Evolutionary conservation across 257 asterid genomes (phyloP).

Genomic region (Plantago elongata): DNA sequence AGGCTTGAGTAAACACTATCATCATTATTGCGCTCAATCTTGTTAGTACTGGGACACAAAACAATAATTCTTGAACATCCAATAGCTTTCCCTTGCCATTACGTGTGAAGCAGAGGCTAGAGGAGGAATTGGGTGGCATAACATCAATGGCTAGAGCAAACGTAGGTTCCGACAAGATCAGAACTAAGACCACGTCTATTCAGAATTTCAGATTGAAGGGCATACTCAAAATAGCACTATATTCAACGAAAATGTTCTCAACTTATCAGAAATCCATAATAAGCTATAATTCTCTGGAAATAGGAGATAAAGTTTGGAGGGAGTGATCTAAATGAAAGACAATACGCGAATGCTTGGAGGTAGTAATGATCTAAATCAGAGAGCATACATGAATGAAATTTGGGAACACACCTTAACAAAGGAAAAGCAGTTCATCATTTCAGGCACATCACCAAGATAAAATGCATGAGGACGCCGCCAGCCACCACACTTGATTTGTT

Average conservation of each 20-base stretch:
- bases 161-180: neutral
- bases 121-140: neutral
- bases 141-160: neutral
- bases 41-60: neutral
- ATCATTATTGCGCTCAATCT: slow-evolving; percentile 12
- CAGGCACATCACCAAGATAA: slow-evolving; percentile 73
- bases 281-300: slow-evolving; percentile 5
- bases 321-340: neutral
- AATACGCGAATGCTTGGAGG: neutral
- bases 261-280: slow-evolving; percentile 5
- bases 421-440: slow-evolving; percentile 78
- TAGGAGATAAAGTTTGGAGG: neutral
- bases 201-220: slow-evolving; percentile 1
- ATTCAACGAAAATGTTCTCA: slow-evolving; percentile 3
- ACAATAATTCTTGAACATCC: slow-evolving; percentile 9
- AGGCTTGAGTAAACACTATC: slow-evolving; percentile 7
- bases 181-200: neutral
- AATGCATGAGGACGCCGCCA: slow-evolving; percentile 98
- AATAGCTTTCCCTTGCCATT: slow-evolving; percentile 1
- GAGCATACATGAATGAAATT: slow-evolving; percentile 14
- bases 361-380: slow-evolving; percentile 11
- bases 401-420: slow-evolving; percentile 66
- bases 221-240: neutral
- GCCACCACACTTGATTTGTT: slow-evolving; percentile 85
- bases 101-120: neutral